Percentiles rank a stretch among this genome's conserved stretches.
Conservation (phyloP, 306 rosid genomes). For the Lupinus albus region DNA sequence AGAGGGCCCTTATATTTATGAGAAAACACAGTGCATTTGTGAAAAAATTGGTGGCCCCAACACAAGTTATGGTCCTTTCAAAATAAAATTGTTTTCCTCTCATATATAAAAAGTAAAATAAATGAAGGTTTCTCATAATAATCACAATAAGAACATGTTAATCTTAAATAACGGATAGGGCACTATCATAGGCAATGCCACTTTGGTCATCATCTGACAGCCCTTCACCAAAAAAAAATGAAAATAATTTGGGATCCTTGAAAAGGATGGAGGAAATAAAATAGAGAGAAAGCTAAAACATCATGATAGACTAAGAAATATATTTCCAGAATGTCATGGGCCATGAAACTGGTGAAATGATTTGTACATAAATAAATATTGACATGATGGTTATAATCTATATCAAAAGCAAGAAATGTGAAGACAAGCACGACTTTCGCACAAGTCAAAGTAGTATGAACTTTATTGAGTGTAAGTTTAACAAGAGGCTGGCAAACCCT, state of each 20-base stretch:
- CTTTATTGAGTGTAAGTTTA: too few relatives aligned
- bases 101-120: background rate
- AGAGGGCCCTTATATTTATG: too few relatives aligned
- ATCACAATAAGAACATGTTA: background rate
- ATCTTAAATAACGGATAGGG: background rate
- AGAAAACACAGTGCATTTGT: too few relatives aligned
- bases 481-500: too few relatives aligned
- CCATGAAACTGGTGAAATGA: slow-evolving; percentile 10
- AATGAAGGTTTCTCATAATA: background rate
- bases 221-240: slow-evolving; percentile 1
- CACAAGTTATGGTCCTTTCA: too few relatives aligned
- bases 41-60: too few relatives aligned
- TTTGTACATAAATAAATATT: background rate
- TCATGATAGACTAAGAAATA: too few relatives aligned
- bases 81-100: too few relatives aligned
- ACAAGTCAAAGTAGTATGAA: too few relatives aligned
- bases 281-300: background rate
- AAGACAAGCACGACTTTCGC: too few relatives aligned
- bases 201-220: slow-evolving; percentile 10
- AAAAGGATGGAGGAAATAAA: background rate
- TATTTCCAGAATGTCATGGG: slow-evolving; percentile 2
- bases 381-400: background rate
- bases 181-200: background rate
- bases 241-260: background rate
- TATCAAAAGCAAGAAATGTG: too few relatives aligned